phyloP scores from a whole-genome alignment of 73 alveolate species.

The Tetrahymena elliotti region DNA sequence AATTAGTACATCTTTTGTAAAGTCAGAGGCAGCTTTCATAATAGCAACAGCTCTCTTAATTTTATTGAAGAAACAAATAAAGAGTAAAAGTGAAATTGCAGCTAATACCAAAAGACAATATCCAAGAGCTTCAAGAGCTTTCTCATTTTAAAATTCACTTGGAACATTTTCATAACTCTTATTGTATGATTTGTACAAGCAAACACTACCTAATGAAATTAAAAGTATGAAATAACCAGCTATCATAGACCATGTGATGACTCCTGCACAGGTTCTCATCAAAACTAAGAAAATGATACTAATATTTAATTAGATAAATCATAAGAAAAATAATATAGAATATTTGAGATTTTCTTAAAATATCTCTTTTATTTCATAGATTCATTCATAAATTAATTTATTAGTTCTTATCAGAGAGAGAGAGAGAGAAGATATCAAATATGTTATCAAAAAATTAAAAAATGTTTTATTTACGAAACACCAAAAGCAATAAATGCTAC shows the following conservation, averaged over 20 bases:
- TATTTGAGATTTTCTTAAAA: not conserved
- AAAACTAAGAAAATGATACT: not conserved
- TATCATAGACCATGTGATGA: not conserved
- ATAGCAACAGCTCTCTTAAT: slow-evolving; percentile 47
- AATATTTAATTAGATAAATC: not conserved
- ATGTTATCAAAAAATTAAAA: not conserved
- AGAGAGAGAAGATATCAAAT: not conserved
- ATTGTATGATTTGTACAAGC: not conserved
- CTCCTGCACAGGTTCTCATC: not conserved
- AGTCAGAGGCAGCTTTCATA: slow-evolving; percentile 63
- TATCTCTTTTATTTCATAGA: not conserved
- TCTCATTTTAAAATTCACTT: not conserved
- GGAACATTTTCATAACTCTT: not conserved
- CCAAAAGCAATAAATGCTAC: not conserved
- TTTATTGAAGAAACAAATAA: slow-evolving; percentile 14
- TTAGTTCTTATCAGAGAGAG: not conserved
- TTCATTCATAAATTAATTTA: too few species aligned
- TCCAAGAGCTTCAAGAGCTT: not conserved
- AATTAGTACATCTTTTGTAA: slow-evolving; percentile 33
- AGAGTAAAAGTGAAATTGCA: slow-evolving; percentile 7
- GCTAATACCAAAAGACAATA: not conserved
- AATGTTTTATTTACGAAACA: not conserved
- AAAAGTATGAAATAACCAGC: not conserved
- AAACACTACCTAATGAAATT: not conserved
- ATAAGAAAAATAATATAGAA: not conserved